A percentile compares a stretch with the other conserved stretches of the same genome.
These are phyloP conservation scores for Telfairia occidentalis DNA, from an alignment of 331 rosid species.

Conservation along the genomic window DNA sequence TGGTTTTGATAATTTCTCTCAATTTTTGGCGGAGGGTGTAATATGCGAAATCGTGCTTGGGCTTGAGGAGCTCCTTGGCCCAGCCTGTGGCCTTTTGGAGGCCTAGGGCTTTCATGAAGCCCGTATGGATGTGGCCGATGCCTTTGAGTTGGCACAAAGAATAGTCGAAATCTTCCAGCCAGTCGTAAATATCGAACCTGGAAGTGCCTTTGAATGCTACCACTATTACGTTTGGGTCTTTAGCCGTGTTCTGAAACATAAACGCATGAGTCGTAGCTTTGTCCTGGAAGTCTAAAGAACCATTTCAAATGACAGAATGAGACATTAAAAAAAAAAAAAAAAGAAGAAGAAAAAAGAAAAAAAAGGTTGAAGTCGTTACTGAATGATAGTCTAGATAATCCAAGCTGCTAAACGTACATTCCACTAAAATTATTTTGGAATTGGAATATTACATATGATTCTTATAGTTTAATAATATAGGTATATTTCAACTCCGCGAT, in stretches of 20 bases:
- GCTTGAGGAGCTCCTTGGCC: constrained; percentile 40
- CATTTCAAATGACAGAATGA: too few species aligned
- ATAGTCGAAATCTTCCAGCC: constrained; percentile 55
- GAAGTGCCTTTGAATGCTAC: constrained; percentile 68
- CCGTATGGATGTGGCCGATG: constrained; percentile 44
- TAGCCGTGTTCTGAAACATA: constrained; percentile 30
- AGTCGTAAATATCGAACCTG: constrained; percentile 39
- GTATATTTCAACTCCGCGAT: too few species aligned
- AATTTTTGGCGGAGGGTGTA: constrained; percentile 38
- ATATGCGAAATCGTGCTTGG: constrained; percentile 26
- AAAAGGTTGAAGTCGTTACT: too few species aligned
- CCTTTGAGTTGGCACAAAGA: constrained; percentile 48
- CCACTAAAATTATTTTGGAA: too few species aligned
- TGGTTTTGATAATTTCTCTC: constrained; percentile 20
- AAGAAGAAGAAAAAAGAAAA: too few species aligned
- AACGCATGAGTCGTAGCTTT: constrained; percentile 40
- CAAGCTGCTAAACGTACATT: too few species aligned
- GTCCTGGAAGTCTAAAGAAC: constrained; percentile 34
- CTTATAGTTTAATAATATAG: too few species aligned
- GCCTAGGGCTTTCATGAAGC: constrained; percentile 45
- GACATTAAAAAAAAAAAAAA: too few species aligned
- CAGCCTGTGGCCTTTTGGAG: constrained; percentile 33
- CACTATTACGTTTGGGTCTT: constrained; percentile 37
- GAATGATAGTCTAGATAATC: too few species aligned
- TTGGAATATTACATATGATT: too few species aligned